Evolutionary conservation across 805 yeast species (phyloP).

Genomic region (Lipomyces japonicus): DNA sequence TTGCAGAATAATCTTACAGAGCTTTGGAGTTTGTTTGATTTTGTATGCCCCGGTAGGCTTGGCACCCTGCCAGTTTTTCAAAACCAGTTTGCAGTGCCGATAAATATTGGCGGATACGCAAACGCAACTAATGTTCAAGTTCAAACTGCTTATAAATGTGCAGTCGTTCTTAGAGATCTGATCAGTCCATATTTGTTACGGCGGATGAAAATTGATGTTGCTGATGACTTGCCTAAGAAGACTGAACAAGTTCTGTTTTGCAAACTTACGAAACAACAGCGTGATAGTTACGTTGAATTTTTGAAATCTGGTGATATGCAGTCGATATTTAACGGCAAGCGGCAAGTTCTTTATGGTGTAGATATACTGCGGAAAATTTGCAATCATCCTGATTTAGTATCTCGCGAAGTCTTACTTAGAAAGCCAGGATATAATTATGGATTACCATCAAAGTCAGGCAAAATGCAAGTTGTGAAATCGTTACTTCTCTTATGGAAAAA

Average conservation of each 20-base stretch:
- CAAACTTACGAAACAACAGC: constrained; percentile 71
- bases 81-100: constrained; percentile 86
- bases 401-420: constrained; percentile 40
- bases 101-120: constrained; percentile 96
- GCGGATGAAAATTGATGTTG: constrained; percentile 89
- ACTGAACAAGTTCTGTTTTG: constrained; percentile 93
- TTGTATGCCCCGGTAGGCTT: constrained; percentile 87
- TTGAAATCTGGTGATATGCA: constrained; percentile 69
- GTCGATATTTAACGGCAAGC: constrained; percentile 66
- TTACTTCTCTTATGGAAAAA: constrained; percentile 69
- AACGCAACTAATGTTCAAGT: constrained; percentile 95
- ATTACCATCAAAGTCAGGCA: constrained; percentile 64
- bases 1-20: constrained; percentile 90
- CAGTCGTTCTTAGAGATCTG: constrained; percentile 80
- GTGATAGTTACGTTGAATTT: constrained; percentile 68
- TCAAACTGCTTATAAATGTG: constrained; percentile 94
- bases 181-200: constrained; percentile 86
- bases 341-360: constrained; percentile 84
- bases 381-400: constrained; percentile 87
- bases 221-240: constrained; percentile 88
- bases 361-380: constrained; percentile 88
- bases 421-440: constrained; percentile 41
- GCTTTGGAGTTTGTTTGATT: constrained; percentile 92
- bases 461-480: constrained; percentile 81
- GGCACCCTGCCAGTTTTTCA: constrained; percentile 96